Conservation (phyloP, 352 stramenopile genomes). For the Globisporangium apiculatum region DNA sequence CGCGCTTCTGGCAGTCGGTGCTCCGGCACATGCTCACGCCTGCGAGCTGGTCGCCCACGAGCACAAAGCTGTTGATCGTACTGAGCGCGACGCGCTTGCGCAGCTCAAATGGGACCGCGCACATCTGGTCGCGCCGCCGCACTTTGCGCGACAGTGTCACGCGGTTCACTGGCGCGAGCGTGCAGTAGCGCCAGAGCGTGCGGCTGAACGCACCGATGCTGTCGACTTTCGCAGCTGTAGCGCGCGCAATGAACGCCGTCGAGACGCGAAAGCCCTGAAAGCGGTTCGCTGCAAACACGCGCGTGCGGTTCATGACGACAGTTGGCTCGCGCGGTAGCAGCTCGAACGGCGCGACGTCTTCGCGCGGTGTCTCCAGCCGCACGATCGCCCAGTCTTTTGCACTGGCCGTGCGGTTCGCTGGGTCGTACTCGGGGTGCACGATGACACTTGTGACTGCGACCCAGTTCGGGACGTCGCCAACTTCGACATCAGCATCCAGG, state of each 20-base stretch:
- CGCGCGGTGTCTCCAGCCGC: conserved; percentile 6
- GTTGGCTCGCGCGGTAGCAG: conserved; percentile 12
- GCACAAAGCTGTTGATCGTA: conserved; percentile 18
- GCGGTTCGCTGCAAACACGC: conserved; percentile 5
- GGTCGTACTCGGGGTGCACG: conserved; percentile 18
- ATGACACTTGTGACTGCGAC: conserved; percentile 10
- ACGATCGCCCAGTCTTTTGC: conserved; percentile 21
- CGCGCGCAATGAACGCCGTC: conserved; percentile 9
- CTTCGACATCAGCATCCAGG: conserved; percentile 5
- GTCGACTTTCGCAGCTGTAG: conserved; percentile 7
- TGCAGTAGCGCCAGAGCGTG: conserved; percentile 18
- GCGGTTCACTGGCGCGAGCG: conserved; percentile 1
- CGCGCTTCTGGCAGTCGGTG: not conserved
- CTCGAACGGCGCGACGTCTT: conserved; percentile 13
- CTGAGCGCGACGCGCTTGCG: conserved; percentile 10
- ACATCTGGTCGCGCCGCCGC: conserved; percentile 10
- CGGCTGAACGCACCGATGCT: conserved; percentile 10
- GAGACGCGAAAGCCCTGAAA: conserved; percentile 13
- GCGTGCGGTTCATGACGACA: conserved; percentile 8
- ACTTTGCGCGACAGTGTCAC: not conserved
- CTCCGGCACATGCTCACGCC: conserved; percentile 15
- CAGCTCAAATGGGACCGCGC: conserved; percentile 10
- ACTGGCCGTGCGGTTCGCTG: not conserved
- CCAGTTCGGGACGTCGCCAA: conserved; percentile 20
- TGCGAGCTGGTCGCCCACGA: conserved; percentile 21